Evolutionary conservation across 306 rosid species (phyloP).

Genomic region (Mimosa pudica): DNA sequence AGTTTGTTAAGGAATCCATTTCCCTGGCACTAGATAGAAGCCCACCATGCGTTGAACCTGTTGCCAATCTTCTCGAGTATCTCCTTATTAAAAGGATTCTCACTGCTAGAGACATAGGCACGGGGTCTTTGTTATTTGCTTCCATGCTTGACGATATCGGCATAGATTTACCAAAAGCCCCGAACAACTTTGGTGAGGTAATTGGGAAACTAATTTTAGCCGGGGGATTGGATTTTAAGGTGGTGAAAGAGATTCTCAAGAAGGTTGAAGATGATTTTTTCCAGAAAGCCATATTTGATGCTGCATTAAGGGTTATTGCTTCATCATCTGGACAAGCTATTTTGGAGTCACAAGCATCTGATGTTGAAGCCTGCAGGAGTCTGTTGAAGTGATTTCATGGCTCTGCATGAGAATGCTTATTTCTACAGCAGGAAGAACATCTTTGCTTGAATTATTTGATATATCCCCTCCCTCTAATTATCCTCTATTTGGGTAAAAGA

Average conservation of each 20-base stretch:
- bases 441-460: constrained; percentile 40
- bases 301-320: constrained; percentile 44
- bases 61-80: constrained; percentile 65
- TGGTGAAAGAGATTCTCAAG: constrained; percentile 64
- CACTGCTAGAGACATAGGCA: constrained; percentile 57
- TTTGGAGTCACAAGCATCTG: constrained; percentile 80
- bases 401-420: constrained; percentile 33
- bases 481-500: constrained; percentile 40
- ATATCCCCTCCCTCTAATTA: constrained; percentile 30
- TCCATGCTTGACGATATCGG: constrained; percentile 66
- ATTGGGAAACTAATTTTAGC: constrained; percentile 61
- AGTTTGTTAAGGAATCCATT: constrained; percentile 89
- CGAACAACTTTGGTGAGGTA: constrained; percentile 79
- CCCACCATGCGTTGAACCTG: constrained; percentile 66
- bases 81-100: constrained; percentile 57
- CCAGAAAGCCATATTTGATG: constrained; percentile 59
- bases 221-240: constrained; percentile 74
- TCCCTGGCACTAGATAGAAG: constrained; percentile 75
- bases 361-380: constrained; percentile 73
- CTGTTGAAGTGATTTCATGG: constrained; percentile 44
- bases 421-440: constrained; percentile 48
- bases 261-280: constrained; percentile 64
- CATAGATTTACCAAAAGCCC: constrained; percentile 88
- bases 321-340: constrained; percentile 63
- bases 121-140: constrained; percentile 75